These are phyloP conservation scores for Quercus agrifolia DNA, from an alignment of 306 rosid species.

Conservation along the genomic window DNA sequence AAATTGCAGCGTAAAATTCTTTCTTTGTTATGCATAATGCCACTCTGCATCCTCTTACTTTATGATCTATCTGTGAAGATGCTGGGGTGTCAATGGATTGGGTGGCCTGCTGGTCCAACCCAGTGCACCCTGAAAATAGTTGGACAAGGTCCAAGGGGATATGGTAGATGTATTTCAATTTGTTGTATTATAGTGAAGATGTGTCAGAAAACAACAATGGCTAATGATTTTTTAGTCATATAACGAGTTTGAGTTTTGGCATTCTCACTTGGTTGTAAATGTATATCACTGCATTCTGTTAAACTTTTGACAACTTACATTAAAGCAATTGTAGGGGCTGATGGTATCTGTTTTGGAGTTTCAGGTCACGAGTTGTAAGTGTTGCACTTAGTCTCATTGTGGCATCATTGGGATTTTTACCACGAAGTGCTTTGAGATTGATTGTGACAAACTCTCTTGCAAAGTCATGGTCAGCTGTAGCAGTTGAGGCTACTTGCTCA, in stretches of 20 bases:
- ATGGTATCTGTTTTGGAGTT: constrained; percentile 22
- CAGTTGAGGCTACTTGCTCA: constrained; percentile 77
- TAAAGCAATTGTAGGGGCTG: constrained; percentile 17
- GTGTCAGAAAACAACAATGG: neutral
- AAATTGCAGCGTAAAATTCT: constrained; percentile 46
- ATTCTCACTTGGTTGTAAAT: constrained; percentile 16
- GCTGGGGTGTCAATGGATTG: neutral
- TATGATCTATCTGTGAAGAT: neutral
- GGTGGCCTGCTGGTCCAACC: neutral
- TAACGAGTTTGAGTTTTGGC: constrained; percentile 7
- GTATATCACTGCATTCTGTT: neutral
- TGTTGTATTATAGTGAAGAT: too few species aligned
- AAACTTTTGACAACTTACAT: constrained; percentile 5
- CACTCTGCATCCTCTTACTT: neutral
- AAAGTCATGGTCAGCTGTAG: constrained; percentile 74
- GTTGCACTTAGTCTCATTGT: constrained; percentile 44
- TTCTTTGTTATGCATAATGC: neutral
- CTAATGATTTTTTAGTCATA: neutral
- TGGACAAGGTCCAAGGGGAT: neutral
- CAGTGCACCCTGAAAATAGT: neutral
- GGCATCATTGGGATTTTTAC: constrained; percentile 64
- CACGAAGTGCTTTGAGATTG: constrained; percentile 46
- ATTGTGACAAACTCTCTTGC: constrained; percentile 56
- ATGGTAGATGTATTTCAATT: neutral
- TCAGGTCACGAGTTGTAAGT: constrained; percentile 57